Evolutionary conservation across 768 basidiomycete species (phyloP).

Genomic region (Austroboletus eburneus): DNA sequence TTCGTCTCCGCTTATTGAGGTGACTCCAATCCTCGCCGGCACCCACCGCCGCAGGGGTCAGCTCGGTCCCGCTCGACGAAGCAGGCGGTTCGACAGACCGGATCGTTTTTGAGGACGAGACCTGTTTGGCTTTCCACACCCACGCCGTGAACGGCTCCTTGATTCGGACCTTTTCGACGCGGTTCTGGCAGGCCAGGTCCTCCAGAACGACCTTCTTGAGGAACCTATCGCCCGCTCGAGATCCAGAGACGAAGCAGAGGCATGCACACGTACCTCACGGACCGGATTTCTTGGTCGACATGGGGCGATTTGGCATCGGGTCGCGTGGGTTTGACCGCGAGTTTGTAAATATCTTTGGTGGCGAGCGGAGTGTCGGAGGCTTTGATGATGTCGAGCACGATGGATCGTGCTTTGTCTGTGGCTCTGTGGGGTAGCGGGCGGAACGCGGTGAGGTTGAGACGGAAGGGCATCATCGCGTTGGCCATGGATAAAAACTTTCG

Average conservation of each 20-base stretch:
- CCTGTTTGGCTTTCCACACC: slow-evolving; percentile 34
- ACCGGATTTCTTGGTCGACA: slow-evolving; percentile 48
- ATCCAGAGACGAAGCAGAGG: not conserved
- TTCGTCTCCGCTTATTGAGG: slow-evolving; percentile 51
- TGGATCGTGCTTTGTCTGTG: slow-evolving; percentile 20
- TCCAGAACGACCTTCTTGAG: slow-evolving; percentile 52
- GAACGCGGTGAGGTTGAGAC: slow-evolving; percentile 19
- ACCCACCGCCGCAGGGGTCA: slow-evolving; percentile 28
- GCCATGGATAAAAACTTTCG: no score
- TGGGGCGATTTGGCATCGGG: slow-evolving; percentile 32
- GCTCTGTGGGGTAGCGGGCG: slow-evolving; percentile 22
- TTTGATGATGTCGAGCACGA: slow-evolving; percentile 19
- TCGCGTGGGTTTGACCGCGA: slow-evolving; percentile 13
- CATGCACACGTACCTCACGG: slow-evolving; percentile 40
- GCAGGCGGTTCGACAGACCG: not conserved
- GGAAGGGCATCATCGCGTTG: slow-evolving; percentile 9
- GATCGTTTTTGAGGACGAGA: not conserved
- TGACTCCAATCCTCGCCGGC: slow-evolving; percentile 48
- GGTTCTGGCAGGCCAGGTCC: slow-evolving; percentile 37
- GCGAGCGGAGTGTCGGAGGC: slow-evolving; percentile 20
- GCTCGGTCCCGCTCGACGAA: not conserved
- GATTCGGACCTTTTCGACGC: slow-evolving; percentile 41
- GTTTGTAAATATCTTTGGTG: slow-evolving; percentile 26
- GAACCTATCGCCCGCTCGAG: slow-evolving; percentile 47
- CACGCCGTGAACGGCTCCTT: slow-evolving; percentile 35